Evolutionary conservation across 208 protist genomes (phyloP).

Genomic region (Entamoeba nuttalli): DNA sequence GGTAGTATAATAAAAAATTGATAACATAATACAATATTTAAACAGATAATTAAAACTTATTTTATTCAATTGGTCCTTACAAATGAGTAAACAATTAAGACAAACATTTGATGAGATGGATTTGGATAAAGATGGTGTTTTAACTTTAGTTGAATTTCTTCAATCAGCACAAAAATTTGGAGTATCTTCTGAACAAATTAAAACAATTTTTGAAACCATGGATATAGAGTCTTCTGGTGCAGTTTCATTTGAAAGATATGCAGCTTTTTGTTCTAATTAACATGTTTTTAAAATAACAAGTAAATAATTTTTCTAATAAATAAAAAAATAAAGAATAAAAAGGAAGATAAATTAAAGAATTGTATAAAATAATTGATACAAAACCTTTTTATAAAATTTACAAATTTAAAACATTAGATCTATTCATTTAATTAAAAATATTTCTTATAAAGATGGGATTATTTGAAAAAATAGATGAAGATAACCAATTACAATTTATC

Average conservation of each 20-base stretch:
- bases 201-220: not conserved
- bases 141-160: not conserved
- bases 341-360: too few species aligned
- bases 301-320: too few species aligned
- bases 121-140: not conserved
- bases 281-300: too few species aligned
- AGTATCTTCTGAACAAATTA: not conserved
- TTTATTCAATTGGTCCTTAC: too few species aligned
- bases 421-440: too few species aligned
- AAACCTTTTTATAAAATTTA: too few species aligned
- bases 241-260: not conserved
- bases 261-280: not conserved
- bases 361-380: too few species aligned
- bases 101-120: not conserved
- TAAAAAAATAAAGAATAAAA: too few species aligned
- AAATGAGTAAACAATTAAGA: not conserved
- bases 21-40: too few species aligned
- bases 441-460: not conserved
- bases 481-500: not conserved
- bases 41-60: too few species aligned
- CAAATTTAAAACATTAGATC: too few species aligned
- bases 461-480: not conserved
- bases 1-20: too few species aligned
- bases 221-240: not conserved
- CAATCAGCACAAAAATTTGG: not conserved